Evolutionary conservation across 208 protist genomes (phyloP).

Genomic region (Acanthamoeba rhysodes): DNA sequence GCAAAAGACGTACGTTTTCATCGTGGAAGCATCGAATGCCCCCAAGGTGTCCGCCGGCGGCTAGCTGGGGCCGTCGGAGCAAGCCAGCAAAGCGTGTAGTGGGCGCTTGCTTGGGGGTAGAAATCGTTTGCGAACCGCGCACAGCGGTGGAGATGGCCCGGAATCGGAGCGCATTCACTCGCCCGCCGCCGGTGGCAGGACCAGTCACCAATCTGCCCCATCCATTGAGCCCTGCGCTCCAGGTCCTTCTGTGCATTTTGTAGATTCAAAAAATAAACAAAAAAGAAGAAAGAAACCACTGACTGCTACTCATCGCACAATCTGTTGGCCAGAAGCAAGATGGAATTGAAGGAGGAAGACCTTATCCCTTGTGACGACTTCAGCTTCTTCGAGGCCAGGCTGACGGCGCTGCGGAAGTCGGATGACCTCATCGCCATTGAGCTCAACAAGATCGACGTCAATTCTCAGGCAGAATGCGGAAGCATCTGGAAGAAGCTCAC

Average conservation of each 20-base stretch:
- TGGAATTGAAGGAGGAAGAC: neutral
- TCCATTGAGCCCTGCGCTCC: too few relatives aligned
- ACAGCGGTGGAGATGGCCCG: too few relatives aligned
- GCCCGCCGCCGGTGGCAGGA: too few relatives aligned
- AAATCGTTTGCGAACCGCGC: too few relatives aligned
- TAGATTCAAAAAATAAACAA: neutral
- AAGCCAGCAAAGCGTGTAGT: too few relatives aligned
- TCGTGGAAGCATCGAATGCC: neutral
- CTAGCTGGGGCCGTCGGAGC: too few relatives aligned
- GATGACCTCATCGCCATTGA: constrained; percentile 27
- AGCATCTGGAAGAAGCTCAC: constrained; percentile 42
- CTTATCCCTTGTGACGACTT: constrained; percentile 43
- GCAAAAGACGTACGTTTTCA: neutral
- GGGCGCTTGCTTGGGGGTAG: too few relatives aligned
- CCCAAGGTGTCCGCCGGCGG: neutral
- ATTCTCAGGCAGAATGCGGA: constrained; percentile 37
- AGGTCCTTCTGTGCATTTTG: too few relatives aligned
- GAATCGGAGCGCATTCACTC: too few relatives aligned
- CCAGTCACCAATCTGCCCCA: too few relatives aligned
- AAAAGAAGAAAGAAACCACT: neutral
- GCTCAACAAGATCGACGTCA: constrained; percentile 39
- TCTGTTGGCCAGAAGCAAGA: neutral
- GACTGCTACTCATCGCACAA: neutral
- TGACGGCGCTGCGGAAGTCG: neutral
- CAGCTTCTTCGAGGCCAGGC: neutral